Conservation (phyloP, 805 yeast genomes). For the Ogataea wickerhamii region DNA sequence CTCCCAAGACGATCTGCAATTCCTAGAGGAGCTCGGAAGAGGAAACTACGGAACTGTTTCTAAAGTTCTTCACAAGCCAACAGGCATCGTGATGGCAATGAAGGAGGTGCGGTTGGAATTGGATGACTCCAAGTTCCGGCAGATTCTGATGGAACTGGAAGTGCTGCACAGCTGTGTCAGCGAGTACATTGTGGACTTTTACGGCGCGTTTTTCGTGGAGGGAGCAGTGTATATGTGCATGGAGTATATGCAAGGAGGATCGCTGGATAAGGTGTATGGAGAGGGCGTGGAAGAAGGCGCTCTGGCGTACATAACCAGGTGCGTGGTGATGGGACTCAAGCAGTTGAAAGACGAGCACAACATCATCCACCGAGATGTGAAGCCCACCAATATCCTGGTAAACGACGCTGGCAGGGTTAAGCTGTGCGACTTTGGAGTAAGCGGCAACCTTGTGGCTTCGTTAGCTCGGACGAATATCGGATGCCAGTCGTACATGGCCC, state of each 20-base stretch:
- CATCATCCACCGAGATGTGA: slow-evolving; percentile 93
- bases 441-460: slow-evolving; percentile 92
- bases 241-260: slow-evolving; percentile 97
- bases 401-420: slow-evolving; percentile 78
- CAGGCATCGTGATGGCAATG: slow-evolving; percentile 93
- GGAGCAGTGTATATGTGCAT: slow-evolving; percentile 98
- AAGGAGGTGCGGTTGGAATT: slow-evolving; percentile 91
- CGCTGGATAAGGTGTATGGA: slow-evolving; percentile 80
- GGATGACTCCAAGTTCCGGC: slow-evolving; percentile 91
- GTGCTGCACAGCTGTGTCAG: slow-evolving; percentile 87
- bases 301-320: slow-evolving; percentile 73
- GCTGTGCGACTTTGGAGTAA: slow-evolving; percentile 93
- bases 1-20: slow-evolving; percentile 77
- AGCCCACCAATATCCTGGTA: slow-evolving; percentile 90
- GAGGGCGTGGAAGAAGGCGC: slow-evolving; percentile 73
- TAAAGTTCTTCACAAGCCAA: slow-evolving; percentile 89
- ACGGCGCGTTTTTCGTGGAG: slow-evolving; percentile 95
- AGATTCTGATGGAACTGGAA: slow-evolving; percentile 94
- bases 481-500: slow-evolving; percentile 98
- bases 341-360: slow-evolving; percentile 86
- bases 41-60: slow-evolving; percentile 97
- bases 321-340: slow-evolving; percentile 76
- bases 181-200: slow-evolving; percentile 90
- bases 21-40: slow-evolving; percentile 84
- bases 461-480: slow-evolving; percentile 95